Conservation (phyloP, 1,284 basidiomycete genomes). For the Coriolopsis trogii region DNA sequence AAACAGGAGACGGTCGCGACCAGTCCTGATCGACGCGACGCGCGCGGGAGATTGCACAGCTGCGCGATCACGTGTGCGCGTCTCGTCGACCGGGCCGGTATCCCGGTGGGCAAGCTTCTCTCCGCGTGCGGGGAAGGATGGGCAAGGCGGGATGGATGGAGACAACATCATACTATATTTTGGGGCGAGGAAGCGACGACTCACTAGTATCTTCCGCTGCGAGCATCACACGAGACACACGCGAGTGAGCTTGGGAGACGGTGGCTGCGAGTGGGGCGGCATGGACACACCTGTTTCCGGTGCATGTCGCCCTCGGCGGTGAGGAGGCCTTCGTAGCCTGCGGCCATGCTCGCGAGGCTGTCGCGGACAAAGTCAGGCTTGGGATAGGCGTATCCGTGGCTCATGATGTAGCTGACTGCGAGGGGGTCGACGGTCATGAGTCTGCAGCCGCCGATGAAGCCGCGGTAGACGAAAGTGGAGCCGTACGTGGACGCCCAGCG, state of each 20-base stretch:
- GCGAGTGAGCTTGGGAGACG: neutral
- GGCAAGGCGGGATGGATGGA: too few relatives aligned
- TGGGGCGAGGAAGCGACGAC: slow-evolving; percentile 11
- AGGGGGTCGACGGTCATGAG: slow-evolving; percentile 63
- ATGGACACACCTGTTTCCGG: slow-evolving; percentile 47
- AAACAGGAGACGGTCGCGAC: neutral
- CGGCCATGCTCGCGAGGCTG: slow-evolving; percentile 56
- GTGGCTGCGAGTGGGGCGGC: neutral
- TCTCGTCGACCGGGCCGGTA: slow-evolving; percentile 10
- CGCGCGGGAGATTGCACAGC: neutral
- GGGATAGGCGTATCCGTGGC: slow-evolving; percentile 62
- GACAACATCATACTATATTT: too few relatives aligned
- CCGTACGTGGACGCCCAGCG: slow-evolving; percentile 54
- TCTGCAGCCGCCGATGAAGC: slow-evolving; percentile 55
- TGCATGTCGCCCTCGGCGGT: slow-evolving; percentile 57
- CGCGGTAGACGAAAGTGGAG: slow-evolving; percentile 54
- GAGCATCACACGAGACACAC: neutral
- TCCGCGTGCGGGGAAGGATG: neutral
- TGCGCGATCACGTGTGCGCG: slow-evolving; percentile 21
- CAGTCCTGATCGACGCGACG: slow-evolving; percentile 5
- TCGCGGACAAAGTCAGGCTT: slow-evolving; percentile 67
- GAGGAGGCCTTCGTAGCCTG: slow-evolving; percentile 49
- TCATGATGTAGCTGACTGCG: slow-evolving; percentile 63
- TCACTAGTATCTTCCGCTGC: slow-evolving; percentile 46
- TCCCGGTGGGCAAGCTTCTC: neutral